Evolutionary conservation across 2,329 filamentous ascomycete genomes (phyloP).

Genomic region (Anthostomella pinea): DNA sequence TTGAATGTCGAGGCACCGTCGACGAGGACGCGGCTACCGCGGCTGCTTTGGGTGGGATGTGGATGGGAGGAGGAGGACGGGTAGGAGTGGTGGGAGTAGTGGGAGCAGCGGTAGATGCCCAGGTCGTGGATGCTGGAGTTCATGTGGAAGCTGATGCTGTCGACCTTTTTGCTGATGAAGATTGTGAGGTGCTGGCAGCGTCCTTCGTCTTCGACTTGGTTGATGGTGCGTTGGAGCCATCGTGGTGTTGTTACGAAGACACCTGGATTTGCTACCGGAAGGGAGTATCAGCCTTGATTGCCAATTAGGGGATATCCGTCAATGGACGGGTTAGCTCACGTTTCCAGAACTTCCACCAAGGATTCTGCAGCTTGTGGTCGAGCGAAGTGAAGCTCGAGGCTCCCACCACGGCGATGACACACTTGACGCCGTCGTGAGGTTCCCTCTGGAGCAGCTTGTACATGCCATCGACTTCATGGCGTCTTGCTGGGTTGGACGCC

Average conservation of each 20-base stretch:
- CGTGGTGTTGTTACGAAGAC: slow-evolving; percentile 4
- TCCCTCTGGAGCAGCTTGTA: slow-evolving; percentile 5
- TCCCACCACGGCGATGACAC: slow-evolving; percentile 1
- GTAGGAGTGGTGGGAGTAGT: not conserved
- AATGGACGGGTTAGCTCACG: not conserved
- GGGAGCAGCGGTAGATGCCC: slow-evolving; percentile 1
- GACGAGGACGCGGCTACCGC: slow-evolving; percentile 1
- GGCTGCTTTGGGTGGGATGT: too few species aligned
- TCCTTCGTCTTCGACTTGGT: slow-evolving; percentile 1
- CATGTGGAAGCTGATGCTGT: slow-evolving; percentile 1
- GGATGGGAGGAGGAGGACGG: too few species aligned
- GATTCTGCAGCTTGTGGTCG: slow-evolving; percentile 1
- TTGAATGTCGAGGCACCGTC: slow-evolving; percentile 1
- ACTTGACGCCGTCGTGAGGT: not conserved
- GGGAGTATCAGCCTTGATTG: not conserved
- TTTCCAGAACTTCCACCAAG: slow-evolving; percentile 6
- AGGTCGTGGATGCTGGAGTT: not conserved
- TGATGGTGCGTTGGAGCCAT: slow-evolving; percentile 4
- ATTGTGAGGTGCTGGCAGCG: slow-evolving; percentile 1
- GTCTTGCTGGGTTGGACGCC: not conserved
- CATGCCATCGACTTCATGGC: slow-evolving; percentile 1
- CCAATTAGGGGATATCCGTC: not conserved
- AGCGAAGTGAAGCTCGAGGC: slow-evolving; percentile 1
- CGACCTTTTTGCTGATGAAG: slow-evolving; percentile 4
- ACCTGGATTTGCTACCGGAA: slow-evolving; percentile 1